These are phyloP conservation scores for Nadsonia fulvescens DNA, from an alignment of 805 yeast genomes.

Conservation along the genomic window DNA sequence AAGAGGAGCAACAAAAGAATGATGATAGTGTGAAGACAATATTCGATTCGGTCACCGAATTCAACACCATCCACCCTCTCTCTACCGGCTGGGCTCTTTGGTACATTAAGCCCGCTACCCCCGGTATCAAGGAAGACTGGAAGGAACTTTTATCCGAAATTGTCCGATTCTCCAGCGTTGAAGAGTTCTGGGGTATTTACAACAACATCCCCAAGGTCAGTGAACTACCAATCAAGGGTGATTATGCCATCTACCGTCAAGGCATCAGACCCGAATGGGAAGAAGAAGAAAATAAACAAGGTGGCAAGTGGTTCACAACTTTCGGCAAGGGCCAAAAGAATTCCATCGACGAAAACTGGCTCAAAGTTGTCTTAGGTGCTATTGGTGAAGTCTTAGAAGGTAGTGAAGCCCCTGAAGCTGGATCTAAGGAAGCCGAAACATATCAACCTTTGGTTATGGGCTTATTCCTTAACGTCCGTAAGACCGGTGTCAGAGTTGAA, in stretches of 20 bases:
- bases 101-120: conserved; percentile 89
- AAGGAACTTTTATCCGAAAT: conserved; percentile 82
- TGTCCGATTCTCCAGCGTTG: conserved; percentile 82
- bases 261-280: conserved; percentile 98
- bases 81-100: conserved; percentile 88
- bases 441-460: too few relatives aligned
- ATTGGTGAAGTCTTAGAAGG: conserved; percentile 93
- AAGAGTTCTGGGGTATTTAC: conserved; percentile 96
- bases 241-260: conserved; percentile 86
- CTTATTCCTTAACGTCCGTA: conserved; percentile 77
- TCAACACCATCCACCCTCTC: conserved; percentile 74
- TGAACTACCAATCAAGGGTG: conserved; percentile 81
- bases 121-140: conserved; percentile 54
- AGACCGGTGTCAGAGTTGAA: conserved; percentile 65
- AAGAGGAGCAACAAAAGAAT: too few relatives aligned
- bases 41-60: conserved; percentile 25
- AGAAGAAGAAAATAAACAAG: conserved; percentile 67
- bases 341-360: conserved; percentile 74
- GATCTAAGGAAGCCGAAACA: too few relatives aligned
- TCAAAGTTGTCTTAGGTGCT: conserved; percentile 48
- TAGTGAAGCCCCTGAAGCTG: conserved; percentile 46
- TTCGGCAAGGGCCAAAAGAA: conserved; percentile 24
- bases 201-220: conserved; percentile 84
- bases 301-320: conserved; percentile 88
- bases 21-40: too few relatives aligned